Base-by-base conservation (phyloP, 257 asterid genomes). In the Thymus mandschuricus region DNA sequence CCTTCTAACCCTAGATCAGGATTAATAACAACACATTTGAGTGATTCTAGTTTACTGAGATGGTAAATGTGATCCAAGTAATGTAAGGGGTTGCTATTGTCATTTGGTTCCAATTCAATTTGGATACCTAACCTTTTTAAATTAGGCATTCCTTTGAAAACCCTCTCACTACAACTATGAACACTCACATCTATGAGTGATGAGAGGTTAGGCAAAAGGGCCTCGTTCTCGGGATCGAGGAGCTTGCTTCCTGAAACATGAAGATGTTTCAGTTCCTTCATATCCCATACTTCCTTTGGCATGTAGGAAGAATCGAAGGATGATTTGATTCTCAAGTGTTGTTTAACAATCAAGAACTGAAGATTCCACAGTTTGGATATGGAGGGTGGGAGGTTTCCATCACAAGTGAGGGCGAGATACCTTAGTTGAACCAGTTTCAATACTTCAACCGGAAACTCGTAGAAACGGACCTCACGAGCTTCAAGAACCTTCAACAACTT, bases 201-300 rank as follows among this genome's bases (percentile, higher is more conserved):
- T n/a, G 5, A 6, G 33, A 61, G 50, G 67, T 61, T 61, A 15
- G 41, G 56, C 10, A 64, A 44, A 21, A 44, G 10, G 35, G 21
- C 56, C 13, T 30, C 57, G 29, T 10, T 1, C 28, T 7, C 8
- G 2, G 54, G 68, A 28, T 45, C 6, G 4, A 56, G 69, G 5
- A 63, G 21, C 12, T 34, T 10, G 28, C 44, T 13, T 5, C 31
- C 35, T 5, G 5, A 8, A n/a, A 72, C 4, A 1, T 52, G 35
- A 31, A 72, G 56, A 63, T 63, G 71, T 54, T 51, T 72, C 51
- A 72, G 33, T 66, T 72, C 34, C 34, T 15, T 8, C 71, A 73
- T 11, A 11, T 54, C 27, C 71, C 71, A 63, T 28, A 73, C 31
- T 13, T 52, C 63, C 9, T 7, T 12, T 2, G 69, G 62, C 48